A percentile compares a stretch with the other conserved stretches of the same genome.
phyloP scores from a whole-genome alignment of 305 asterid genomes.

The Striga hermonthica region DNA sequence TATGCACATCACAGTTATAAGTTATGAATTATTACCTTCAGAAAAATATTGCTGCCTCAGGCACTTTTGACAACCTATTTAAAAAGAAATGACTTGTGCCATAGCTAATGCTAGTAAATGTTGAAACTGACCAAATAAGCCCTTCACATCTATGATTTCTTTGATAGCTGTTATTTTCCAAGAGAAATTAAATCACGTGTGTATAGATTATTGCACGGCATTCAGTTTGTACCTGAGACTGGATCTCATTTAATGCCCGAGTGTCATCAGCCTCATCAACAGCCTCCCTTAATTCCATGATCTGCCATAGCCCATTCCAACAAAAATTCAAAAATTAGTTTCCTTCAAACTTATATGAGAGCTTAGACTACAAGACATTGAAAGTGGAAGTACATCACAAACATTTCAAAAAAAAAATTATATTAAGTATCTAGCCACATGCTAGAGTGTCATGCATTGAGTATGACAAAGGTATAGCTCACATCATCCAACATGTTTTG shows the following conservation, averaged over 20 bases:
- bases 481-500: slow-evolving; percentile 11
- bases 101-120: background rate
- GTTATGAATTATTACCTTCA: background rate
- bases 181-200: slow-evolving; percentile 6
- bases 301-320: slow-evolving; percentile 42
- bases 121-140: background rate
- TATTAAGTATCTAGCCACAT: slow-evolving; percentile 3
- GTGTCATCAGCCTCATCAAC: slow-evolving; percentile 73
- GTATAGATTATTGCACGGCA: slow-evolving; percentile 10
- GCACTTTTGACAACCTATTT: background rate
- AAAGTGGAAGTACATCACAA: no score
- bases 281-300: slow-evolving; percentile 86
- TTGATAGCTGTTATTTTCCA: slow-evolving; percentile 5
- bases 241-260: slow-evolving; percentile 56
- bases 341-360: background rate
- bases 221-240: slow-evolving; percentile 50
- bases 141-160: background rate
- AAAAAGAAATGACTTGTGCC: background rate
- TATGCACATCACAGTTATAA: background rate
- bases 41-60: background rate
- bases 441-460: slow-evolving; percentile 17
- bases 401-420: background rate
- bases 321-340: background rate
- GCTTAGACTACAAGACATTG: no score
- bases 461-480: slow-evolving; percentile 22